Base-by-base conservation (phyloP, 306 rosid species). In the Canavalia ensiformis region DNA sequence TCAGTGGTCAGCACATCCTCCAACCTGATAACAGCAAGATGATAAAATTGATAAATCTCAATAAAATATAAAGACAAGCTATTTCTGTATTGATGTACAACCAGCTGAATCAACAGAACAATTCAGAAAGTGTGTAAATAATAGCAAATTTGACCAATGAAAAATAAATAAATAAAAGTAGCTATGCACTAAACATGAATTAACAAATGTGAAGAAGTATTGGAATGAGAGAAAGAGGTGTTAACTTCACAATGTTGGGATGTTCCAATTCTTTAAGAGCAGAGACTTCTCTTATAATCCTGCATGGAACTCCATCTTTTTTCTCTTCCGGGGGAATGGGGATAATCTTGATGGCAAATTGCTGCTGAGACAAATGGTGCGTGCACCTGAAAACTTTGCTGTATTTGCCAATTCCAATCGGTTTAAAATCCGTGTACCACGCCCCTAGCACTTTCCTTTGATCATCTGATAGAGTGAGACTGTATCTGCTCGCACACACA, bases 11-110 rank as follows among this genome's bases (percentile, higher is more conserved):
- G 11, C 68, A 68, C 68, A 13, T 55, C 6, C 30, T 30, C n/a
- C 76, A 78, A 56, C 12, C 82, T 78, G 58, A 44, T 55, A 54
- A 57, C 58, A 78, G 5, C 39, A 77, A 18, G 25, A 18, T 18
- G 25, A 18, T 18, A 18, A 18, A 18, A 18, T 18, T 18, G 25
- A 18, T 18, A 18, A 18, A 18, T 18, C 25, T 18, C 25, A 18
- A 18, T 18, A 18, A 18, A 18, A 18, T 18, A 18, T 18, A 18
- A 18, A 18, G 25, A 18, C 25, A 18, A 18, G 25, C 25, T 18
- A 18, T 18, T 18, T 18, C 25, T 18, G 25, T 18, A 18, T 18
- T 18, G 25, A 18, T 18, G 25, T 18, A 18, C 25, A 18, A 18
- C 25, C 25, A 18, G 25, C 25, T 18, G 25, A 18, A 18, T 18